phyloP scores from a whole-genome alignment of 169 alveolate species.

The Eimeria necatrix region DNA sequence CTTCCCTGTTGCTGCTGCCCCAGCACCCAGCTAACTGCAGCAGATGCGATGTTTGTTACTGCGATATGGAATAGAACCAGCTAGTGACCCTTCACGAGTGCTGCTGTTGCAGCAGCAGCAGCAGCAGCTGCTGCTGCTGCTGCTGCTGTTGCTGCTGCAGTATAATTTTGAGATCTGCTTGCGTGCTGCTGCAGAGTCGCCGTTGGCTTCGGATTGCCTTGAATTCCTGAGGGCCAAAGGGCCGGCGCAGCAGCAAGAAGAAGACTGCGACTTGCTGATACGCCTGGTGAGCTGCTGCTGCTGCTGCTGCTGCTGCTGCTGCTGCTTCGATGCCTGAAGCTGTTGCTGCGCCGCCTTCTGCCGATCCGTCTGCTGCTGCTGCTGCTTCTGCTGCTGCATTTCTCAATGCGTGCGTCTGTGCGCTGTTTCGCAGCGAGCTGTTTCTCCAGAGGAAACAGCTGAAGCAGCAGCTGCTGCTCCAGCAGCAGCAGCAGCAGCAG shows the following conservation, averaged over 20 bases:
- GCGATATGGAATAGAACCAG: too few relatives aligned
- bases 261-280: conserved; percentile 33
- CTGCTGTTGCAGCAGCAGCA: too few relatives aligned
- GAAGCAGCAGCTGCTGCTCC: conserved; percentile 2
- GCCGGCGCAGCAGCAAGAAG: neutral
- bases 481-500: neutral
- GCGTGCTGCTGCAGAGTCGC: conserved; percentile 16
- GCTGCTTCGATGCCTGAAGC: neutral
- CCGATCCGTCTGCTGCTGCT: neutral
- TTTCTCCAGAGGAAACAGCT: neutral
- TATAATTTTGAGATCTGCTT: neutral
- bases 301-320: conserved; percentile 45
- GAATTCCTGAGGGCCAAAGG: neutral
- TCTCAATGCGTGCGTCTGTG: neutral
- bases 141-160: neutral
- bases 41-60: too few relatives aligned
- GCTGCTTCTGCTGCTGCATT: neutral
- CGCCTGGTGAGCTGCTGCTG: conserved; percentile 42
- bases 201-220: neutral
- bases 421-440: conserved; percentile 1
- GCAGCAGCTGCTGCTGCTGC: conserved; percentile 56
- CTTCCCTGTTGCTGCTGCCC: conserved; percentile 18
- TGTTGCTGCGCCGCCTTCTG: neutral
- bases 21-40: too few relatives aligned
- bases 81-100: neutral